Percentiles rank a stretch among this genome's conserved stretches.
Conservation (phyloP, 345 rosid genomes). For the Mercurialis annua region DNA sequence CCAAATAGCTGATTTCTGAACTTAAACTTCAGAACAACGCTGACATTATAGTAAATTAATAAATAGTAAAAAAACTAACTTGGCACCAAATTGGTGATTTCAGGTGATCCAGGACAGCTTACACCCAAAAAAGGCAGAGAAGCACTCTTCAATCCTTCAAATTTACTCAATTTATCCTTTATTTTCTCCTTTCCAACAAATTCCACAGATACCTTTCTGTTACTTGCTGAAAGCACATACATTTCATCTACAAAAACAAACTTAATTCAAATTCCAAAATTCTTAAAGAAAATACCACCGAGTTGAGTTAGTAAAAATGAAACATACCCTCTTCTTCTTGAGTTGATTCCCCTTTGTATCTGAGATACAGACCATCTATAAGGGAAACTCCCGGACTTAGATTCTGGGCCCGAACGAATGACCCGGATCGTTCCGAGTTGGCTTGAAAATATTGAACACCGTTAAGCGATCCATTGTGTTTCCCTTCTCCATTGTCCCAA, state of each 20-base stretch:
- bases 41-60: too few relatives aligned
- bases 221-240: constrained; percentile 84
- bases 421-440: constrained; percentile 55
- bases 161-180: constrained; percentile 66
- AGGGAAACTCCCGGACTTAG: constrained; percentile 62
- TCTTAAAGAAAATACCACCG: neutral
- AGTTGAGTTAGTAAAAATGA: neutral
- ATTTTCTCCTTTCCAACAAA: constrained; percentile 79
- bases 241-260: constrained; percentile 66
- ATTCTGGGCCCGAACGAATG: constrained; percentile 63
- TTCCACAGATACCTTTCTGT: constrained; percentile 67
- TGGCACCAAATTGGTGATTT: constrained; percentile 42
- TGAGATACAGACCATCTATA: constrained; percentile 60
- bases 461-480: constrained; percentile 74
- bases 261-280: neutral
- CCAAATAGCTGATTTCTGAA: neutral
- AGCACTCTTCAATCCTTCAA: constrained; percentile 69
- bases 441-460: constrained; percentile 71
- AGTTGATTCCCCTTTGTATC: constrained; percentile 57
- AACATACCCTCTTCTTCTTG: constrained; percentile 72
- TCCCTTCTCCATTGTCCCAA: constrained; percentile 77
- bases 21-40: neutral
- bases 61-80: constrained; percentile 42
- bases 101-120: constrained; percentile 57
- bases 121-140: constrained; percentile 76